Percentiles rank a stretch among this genome's conserved stretches.
phyloP scores from a whole-genome alignment of 164 flowering plant species.

The Akebia trifoliata region DNA sequence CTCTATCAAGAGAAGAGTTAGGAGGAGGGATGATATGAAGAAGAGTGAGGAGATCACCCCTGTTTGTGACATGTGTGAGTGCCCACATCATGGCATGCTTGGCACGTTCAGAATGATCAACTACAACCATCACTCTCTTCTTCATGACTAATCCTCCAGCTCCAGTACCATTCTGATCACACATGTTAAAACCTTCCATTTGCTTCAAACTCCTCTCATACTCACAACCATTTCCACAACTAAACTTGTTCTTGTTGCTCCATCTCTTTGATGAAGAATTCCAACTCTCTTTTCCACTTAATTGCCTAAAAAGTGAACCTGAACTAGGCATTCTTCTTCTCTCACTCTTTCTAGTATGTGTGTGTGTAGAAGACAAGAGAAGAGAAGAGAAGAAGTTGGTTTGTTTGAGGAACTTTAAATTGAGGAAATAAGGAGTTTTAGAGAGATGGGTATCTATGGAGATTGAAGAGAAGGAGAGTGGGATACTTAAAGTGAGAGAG shows the following conservation, averaged over 20 bases:
- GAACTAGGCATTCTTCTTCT: conserved; percentile 36
- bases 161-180: conserved; percentile 21
- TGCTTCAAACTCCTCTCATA: conserved; percentile 34
- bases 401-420: background rate
- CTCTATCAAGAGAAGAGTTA: conserved; percentile 2
- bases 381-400: background rate
- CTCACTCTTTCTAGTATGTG: too few relatives aligned
- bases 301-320: conserved; percentile 58
- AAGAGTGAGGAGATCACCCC: conserved; percentile 75
- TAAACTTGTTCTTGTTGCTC: conserved; percentile 21
- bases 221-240: background rate
- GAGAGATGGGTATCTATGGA: background rate
- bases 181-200: conserved; percentile 45
- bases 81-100: conserved; percentile 98
- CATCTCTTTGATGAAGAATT: conserved; percentile 66
- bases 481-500: background rate
- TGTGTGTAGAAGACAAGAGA: background rate
- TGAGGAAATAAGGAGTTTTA: background rate
- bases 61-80: conserved; percentile 73
- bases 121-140: conserved; percentile 89
- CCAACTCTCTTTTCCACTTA: conserved; percentile 61
- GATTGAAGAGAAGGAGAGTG: background rate
- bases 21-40: conserved; percentile 60
- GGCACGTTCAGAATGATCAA: conserved; percentile 53
- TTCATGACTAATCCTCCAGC: conserved; percentile 34